A percentile compares a stretch with the other conserved stretches of the same genome.
Evolutionary conservation across 305 asterid genomes (phyloP).

Genomic region (Solanum aculeatissimum): DNA sequence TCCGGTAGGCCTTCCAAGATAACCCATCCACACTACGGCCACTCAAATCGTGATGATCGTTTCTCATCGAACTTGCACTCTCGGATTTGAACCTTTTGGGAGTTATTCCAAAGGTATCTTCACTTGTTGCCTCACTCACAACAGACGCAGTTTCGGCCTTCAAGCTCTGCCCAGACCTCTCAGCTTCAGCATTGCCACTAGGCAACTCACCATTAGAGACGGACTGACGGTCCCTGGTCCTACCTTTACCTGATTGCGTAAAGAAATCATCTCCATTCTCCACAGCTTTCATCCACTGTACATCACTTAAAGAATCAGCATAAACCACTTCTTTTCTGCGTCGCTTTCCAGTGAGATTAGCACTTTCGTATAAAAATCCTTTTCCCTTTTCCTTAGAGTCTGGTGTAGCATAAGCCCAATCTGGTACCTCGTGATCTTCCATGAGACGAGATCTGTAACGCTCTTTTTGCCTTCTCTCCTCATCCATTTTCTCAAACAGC

Average conservation of each 20-base stretch:
- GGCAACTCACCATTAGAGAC: constrained; percentile 19
- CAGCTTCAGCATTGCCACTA: constrained; percentile 10
- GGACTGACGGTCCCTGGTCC: constrained; percentile 30
- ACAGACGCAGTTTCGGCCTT: constrained; percentile 32
- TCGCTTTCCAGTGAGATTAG: constrained; percentile 70
- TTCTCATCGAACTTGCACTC: constrained; percentile 35
- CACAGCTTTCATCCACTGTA: constrained; percentile 66
- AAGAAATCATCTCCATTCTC: constrained; percentile 48
- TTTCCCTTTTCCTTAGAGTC: constrained; percentile 44
- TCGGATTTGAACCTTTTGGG: constrained; percentile 35
- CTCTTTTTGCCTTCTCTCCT: constrained; percentile 82
- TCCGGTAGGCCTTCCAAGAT: constrained; percentile 73
- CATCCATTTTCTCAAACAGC: constrained; percentile 96
- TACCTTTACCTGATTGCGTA: constrained; percentile 27
- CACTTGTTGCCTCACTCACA: constrained; percentile 46
- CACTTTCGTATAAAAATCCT: constrained; percentile 38
- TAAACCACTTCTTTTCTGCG: constrained; percentile 80
- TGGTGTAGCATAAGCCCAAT: constrained; percentile 65
- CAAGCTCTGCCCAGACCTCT: constrained; percentile 21
- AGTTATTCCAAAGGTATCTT: constrained; percentile 30
- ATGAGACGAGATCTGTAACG: constrained; percentile 81
- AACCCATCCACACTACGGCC: constrained; percentile 32
- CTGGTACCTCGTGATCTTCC: constrained; percentile 98
- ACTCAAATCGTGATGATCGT: constrained; percentile 21
- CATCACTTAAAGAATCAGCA: constrained; percentile 60